Conservation (phyloP, 352 stramenopile genomes). For the Aphanomyces cochlioides region DNA sequence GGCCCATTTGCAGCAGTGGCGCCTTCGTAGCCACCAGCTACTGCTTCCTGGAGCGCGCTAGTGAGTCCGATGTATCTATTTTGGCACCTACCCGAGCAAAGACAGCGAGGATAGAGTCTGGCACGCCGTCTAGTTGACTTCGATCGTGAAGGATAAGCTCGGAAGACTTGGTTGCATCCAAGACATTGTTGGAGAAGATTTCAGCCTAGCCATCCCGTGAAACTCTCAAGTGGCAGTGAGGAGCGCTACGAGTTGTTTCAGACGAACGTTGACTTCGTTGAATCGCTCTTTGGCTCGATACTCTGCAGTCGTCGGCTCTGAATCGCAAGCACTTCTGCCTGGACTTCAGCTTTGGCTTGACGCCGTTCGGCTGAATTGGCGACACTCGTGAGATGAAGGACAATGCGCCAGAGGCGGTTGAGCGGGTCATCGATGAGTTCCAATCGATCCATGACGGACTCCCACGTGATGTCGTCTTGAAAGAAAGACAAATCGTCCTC, state of each 20-base stretch:
- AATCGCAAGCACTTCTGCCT: constrained; percentile 91
- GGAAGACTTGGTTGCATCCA: constrained; percentile 96
- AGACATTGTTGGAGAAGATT: constrained; percentile 96
- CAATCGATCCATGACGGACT: constrained; percentile 86
- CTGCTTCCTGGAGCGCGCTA: constrained; percentile 38
- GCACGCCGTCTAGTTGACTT: constrained; percentile 85
- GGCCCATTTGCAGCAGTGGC: constrained; percentile 75
- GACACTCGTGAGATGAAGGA: constrained; percentile 95
- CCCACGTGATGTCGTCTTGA: constrained; percentile 55
- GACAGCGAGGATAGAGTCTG: constrained; percentile 87
- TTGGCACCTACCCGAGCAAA: constrained; percentile 76
- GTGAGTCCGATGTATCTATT: neutral
- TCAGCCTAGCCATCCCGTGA: constrained; percentile 47
- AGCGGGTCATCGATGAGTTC: constrained; percentile 91
- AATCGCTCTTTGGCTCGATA: constrained; percentile 86
- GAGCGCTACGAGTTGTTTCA: constrained; percentile 25
- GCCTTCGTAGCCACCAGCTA: constrained; percentile 34
- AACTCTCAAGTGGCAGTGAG: constrained; percentile 70
- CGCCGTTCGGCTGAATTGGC: constrained; percentile 94
- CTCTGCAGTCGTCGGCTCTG: constrained; percentile 92
- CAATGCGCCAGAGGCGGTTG: constrained; percentile 91
- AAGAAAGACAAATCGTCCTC: constrained; percentile 38
- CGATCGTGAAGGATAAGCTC: constrained; percentile 84
- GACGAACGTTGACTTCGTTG: constrained; percentile 94
- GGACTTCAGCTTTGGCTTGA: constrained; percentile 88